phyloP scores from a whole-genome alignment of 2,329 filamentous ascomycete species.

The Aspergillus ibericus region DNA sequence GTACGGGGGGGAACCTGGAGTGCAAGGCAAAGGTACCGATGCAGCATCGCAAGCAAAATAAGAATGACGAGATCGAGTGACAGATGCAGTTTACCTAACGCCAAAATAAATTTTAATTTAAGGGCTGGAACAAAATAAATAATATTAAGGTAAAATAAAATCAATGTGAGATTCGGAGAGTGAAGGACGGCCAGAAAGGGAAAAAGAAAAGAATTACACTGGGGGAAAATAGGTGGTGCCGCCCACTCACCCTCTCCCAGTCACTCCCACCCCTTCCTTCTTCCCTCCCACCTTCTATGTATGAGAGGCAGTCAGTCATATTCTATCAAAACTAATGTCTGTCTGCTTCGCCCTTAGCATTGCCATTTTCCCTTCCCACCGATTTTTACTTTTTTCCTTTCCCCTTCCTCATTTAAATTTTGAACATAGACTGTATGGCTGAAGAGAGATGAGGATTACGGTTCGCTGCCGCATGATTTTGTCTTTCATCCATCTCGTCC shows the following conservation, averaged over 20 bases:
- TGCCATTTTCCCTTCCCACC: background rate
- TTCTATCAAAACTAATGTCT: background rate
- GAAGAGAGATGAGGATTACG: background rate
- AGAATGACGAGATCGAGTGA: slow-evolving; percentile 5
- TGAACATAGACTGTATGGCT: background rate
- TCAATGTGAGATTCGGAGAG: background rate
- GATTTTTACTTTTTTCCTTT: slow-evolving; percentile 2
- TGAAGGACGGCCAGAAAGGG: background rate
- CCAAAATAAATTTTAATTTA: slow-evolving; percentile 3
- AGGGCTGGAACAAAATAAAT: background rate
- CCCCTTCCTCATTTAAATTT: background rate
- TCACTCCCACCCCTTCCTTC: background rate
- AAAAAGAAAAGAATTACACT: background rate
- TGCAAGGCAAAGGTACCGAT: background rate
- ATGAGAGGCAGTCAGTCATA: background rate
- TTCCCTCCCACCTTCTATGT: background rate
- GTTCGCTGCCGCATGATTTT: background rate
- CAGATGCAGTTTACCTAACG: slow-evolving; percentile 2
- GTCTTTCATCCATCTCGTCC: background rate
- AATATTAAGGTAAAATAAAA: background rate
- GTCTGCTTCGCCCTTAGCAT: background rate
- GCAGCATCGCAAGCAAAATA: background rate
- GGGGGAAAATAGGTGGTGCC: background rate
- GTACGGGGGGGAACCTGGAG: background rate
- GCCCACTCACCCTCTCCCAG: background rate